These are phyloP conservation scores for Sordariomycetes sp. DNA, from an alignment of 2,329 filamentous ascomycete species.

Conservation along the genomic window DNA sequence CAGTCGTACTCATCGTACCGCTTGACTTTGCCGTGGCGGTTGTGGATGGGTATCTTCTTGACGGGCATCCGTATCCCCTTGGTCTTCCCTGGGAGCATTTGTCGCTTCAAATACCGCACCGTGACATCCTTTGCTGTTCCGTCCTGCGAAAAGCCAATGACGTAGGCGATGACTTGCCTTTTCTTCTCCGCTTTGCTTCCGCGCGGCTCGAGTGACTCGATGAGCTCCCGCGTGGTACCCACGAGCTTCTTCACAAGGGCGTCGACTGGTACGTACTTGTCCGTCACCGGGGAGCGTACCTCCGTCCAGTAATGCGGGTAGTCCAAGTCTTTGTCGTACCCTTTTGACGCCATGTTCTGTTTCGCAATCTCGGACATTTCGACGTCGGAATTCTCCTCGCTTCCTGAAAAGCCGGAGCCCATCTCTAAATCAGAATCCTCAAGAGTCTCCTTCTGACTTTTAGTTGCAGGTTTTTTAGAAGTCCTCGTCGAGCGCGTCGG, in stretches of 20 bases:
- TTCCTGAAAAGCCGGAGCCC: slow-evolving; percentile 29
- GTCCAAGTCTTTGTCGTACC: slow-evolving; percentile 63
- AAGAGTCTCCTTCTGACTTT: neutral
- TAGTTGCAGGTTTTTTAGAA: neutral
- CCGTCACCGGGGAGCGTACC: slow-evolving; percentile 67
- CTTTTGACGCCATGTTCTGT: slow-evolving; percentile 20
- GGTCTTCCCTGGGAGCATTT: slow-evolving; percentile 74
- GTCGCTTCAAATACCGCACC: slow-evolving; percentile 73
- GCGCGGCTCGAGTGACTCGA: slow-evolving; percentile 68
- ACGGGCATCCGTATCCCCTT: slow-evolving; percentile 69
- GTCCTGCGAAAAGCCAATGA: slow-evolving; percentile 70
- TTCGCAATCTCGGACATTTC: slow-evolving; percentile 19
- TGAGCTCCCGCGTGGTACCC: slow-evolving; percentile 57
- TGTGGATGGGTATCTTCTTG: slow-evolving; percentile 72
- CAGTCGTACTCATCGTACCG: slow-evolving; percentile 72
- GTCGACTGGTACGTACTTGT: slow-evolving; percentile 69
- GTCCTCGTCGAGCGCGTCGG: neutral
- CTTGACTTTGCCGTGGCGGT: slow-evolving; percentile 63
- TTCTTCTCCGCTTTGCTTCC: slow-evolving; percentile 73
- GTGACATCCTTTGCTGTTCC: slow-evolving; percentile 93
- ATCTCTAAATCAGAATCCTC: slow-evolving; percentile 1
- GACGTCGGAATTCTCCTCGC: slow-evolving; percentile 45
- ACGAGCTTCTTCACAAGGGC: slow-evolving; percentile 55
- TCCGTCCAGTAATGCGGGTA: slow-evolving; percentile 93
- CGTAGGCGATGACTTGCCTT: slow-evolving; percentile 82